phyloP scores from a whole-genome alignment of 2,329 filamentous ascomycete species.

The Chrysosporium keratinophilum region DNA sequence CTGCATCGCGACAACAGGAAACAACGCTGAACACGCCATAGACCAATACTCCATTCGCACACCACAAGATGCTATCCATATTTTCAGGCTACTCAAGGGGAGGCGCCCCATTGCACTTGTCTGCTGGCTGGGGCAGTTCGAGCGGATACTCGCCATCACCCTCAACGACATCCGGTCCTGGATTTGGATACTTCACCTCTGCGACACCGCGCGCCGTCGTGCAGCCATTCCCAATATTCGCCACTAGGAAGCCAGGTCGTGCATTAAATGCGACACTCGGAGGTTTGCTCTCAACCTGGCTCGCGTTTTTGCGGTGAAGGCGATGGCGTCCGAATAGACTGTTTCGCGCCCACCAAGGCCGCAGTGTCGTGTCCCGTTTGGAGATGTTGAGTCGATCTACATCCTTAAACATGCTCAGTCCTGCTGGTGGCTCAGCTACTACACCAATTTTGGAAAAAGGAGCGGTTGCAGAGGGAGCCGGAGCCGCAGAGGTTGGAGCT shows the following conservation, averaged over 20 bases:
- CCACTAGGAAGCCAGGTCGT: conserved; percentile 24
- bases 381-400: background rate
- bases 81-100: background rate
- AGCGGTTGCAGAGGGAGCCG: background rate
- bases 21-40: too few relatives aligned
- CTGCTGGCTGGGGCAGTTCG: conserved; percentile 17
- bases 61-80: too few relatives aligned
- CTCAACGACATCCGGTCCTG: conserved; percentile 35
- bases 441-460: background rate
- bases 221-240: conserved; percentile 24
- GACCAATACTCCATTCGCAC: too few relatives aligned
- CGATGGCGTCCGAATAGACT: background rate
- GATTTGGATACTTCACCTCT: conserved; percentile 37
- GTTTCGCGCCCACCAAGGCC: background rate
- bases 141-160: conserved; percentile 39
- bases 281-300: conserved; percentile 17
- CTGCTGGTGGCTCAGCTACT: background rate
- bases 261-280: conserved; percentile 16
- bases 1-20: too few relatives aligned
- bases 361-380: background rate
- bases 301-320: background rate
- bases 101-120: background rate
- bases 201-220: conserved; percentile 26
- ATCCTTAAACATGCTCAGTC: background rate
- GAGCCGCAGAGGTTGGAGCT: background rate